A percentile compares a stretch with the other conserved stretches of the same genome.
These are phyloP conservation scores for Puccinia triticina DNA, from an alignment of 1,284 basidiomycete genomes.

Conservation along the genomic window DNA sequence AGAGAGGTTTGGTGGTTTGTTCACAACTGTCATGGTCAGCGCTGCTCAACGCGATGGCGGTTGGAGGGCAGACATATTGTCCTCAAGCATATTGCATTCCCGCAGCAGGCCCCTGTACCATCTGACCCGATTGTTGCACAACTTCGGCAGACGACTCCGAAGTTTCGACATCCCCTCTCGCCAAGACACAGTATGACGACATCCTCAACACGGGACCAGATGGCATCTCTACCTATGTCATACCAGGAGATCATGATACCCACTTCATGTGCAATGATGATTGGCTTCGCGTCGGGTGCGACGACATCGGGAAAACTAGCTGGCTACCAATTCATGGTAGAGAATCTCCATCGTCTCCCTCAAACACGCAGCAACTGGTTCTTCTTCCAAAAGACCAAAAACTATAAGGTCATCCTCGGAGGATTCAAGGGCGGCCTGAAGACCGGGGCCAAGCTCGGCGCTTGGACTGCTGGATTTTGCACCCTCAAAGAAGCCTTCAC, in stretches of 20 bases:
- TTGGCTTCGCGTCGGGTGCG: conserved; percentile 40
- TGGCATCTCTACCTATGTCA: not conserved
- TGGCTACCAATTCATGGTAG: conserved; percentile 33
- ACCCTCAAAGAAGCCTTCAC: conserved; percentile 30
- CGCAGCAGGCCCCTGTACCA: too few relatives aligned
- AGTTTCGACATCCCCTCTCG: too few relatives aligned
- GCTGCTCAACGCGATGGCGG: too few relatives aligned
- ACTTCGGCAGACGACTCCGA: too few relatives aligned
- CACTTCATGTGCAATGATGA: conserved; percentile 29
- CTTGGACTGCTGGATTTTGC: conserved; percentile 41
- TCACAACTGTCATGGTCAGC: not conserved
- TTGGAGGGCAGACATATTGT: too few relatives aligned
- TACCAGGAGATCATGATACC: conserved; percentile 23
- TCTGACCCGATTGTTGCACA: too few relatives aligned
- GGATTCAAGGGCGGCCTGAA: conserved; percentile 48
- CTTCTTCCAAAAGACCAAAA: conserved; percentile 50
- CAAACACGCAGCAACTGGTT: conserved; percentile 21
- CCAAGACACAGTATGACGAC: not conserved
- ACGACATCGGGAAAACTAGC: conserved; percentile 43
- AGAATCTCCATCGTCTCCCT: conserved; percentile 47
- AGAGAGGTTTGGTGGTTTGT: not conserved
- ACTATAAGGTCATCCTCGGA: conserved; percentile 38
- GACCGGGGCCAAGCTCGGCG: conserved; percentile 6
- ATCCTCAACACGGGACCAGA: not conserved
- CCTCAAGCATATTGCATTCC: too few relatives aligned